Evolutionary conservation across 2,329 filamentous ascomycete species (phyloP).

Genomic region (Scedosporium aurantiacum): DNA sequence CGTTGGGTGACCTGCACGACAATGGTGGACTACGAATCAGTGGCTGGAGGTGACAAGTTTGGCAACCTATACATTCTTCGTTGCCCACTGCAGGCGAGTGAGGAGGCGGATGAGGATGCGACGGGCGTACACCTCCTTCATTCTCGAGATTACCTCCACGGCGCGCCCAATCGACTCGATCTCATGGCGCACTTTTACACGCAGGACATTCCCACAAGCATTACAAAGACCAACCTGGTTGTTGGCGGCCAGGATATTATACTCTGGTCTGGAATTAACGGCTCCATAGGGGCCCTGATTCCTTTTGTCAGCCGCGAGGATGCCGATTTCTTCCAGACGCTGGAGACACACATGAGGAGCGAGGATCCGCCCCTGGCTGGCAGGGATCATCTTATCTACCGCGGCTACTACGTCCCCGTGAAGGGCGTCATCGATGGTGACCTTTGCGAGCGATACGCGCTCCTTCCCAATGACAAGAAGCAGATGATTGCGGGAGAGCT

Average conservation of each 20-base stretch:
- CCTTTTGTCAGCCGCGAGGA: slow-evolving; percentile 88
- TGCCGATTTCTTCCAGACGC: slow-evolving; percentile 91
- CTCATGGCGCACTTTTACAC: slow-evolving; percentile 82
- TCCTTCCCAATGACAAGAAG: slow-evolving; percentile 80
- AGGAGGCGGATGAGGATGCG: slow-evolving; percentile 83
- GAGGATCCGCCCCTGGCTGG: slow-evolving; percentile 85
- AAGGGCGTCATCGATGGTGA: slow-evolving; percentile 97
- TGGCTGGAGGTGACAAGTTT: slow-evolving; percentile 92
- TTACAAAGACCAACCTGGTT: slow-evolving; percentile 81
- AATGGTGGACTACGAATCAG: slow-evolving; percentile 97
- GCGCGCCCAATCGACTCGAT: slow-evolving; percentile 72
- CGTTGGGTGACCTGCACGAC: slow-evolving; percentile 84
- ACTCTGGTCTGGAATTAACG: slow-evolving; percentile 89
- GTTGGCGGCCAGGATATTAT: slow-evolving; percentile 86
- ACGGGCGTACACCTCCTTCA: slow-evolving; percentile 86
- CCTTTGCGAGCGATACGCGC: slow-evolving; percentile 80
- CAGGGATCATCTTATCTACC: slow-evolving; percentile 89
- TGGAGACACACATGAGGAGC: slow-evolving; percentile 77
- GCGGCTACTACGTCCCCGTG: slow-evolving; percentile 89
- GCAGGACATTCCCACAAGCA: slow-evolving; percentile 83
- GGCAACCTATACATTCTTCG: slow-evolving; percentile 92
- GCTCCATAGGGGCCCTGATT: slow-evolving; percentile 85
- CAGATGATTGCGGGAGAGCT: slow-evolving; percentile 89
- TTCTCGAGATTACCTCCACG: slow-evolving; percentile 80
- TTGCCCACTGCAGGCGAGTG: slow-evolving; percentile 73